These are phyloP conservation scores for Thraustochytrium sp. DNA, from an alignment of 352 stramenopile species.

Conservation along the genomic window DNA sequence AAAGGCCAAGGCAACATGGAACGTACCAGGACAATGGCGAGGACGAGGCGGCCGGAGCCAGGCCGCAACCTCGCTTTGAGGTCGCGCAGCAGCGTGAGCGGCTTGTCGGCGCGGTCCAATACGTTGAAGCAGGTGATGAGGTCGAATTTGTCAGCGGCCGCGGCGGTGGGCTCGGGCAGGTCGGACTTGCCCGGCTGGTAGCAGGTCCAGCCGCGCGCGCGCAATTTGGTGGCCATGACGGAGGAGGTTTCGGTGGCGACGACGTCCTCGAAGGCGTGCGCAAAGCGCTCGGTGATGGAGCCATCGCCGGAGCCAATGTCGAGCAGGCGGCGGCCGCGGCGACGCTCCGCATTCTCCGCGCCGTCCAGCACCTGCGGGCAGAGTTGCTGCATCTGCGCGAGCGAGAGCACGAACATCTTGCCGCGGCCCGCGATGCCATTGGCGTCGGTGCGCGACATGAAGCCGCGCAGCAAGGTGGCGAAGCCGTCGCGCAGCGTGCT, in stretches of 20 bases:
- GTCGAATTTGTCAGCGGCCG: not conserved
- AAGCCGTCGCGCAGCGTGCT: not conserved
- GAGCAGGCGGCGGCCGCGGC: not conserved
- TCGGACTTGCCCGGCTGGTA: not conserved
- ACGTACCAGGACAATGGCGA: slow-evolving; percentile 35
- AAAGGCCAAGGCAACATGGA: not conserved
- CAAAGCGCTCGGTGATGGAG: slow-evolving; percentile 28
- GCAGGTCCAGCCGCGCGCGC: not conserved
- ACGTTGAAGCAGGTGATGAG: slow-evolving; percentile 36
- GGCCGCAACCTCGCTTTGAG: not conserved
- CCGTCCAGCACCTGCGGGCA: not conserved
- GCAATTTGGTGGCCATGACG: not conserved
- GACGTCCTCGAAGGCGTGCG: not conserved
- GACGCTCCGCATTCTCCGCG: not conserved
- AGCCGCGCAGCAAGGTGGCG: slow-evolving; percentile 3
- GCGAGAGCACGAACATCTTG: slow-evolving; percentile 35
- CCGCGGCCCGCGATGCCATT: slow-evolving; percentile 3
- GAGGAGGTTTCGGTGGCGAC: slow-evolving; percentile 32
- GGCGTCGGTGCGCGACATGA: slow-evolving; percentile 32
- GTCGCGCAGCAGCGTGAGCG: slow-evolving; percentile 6
- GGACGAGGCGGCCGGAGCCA: not conserved
- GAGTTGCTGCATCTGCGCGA: not conserved
- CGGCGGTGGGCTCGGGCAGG: not conserved
- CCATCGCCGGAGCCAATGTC: slow-evolving; percentile 32
- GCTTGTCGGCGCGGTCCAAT: slow-evolving; percentile 27